Evolutionary conservation across 2,329 filamentous ascomycete species (phyloP).

Genomic region (Aspergillus sp.): DNA sequence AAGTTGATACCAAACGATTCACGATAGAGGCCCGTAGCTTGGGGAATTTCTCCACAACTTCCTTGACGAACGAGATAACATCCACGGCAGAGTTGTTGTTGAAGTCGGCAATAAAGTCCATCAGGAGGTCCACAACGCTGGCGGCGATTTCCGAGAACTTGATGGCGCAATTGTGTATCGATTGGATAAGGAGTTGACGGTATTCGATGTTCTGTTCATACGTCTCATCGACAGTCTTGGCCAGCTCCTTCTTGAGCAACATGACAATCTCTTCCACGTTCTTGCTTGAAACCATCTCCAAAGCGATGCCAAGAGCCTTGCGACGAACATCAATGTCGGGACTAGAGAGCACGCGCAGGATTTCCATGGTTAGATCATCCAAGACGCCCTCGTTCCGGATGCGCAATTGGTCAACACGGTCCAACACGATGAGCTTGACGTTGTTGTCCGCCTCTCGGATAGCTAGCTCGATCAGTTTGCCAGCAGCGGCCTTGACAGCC

Average conservation of each 20-base stretch:
- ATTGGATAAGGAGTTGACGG: conserved; percentile 88
- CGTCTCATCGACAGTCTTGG: conserved; percentile 96
- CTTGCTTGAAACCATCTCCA: conserved; percentile 98
- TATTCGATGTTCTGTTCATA: conserved; percentile 98
- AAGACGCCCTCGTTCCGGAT: conserved; percentile 84
- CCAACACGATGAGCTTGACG: conserved; percentile 95
- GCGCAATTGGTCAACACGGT: conserved; percentile 81
- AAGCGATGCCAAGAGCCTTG: conserved; percentile 80
- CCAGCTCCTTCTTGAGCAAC: conserved; percentile 91
- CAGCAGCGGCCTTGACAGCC: conserved; percentile 90
- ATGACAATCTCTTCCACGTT: conserved; percentile 97
- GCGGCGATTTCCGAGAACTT: conserved; percentile 98
- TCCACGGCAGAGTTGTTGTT: conserved; percentile 96
- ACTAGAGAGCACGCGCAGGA: conserved; percentile 86
- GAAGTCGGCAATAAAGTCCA: conserved; percentile 99
- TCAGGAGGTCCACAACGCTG: conserved; percentile 90
- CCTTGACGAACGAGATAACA: conserved; percentile 97
- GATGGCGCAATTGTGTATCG: conserved; percentile 97
- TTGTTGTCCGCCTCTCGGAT: conserved; percentile 99
- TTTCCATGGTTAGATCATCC: conserved; percentile 94
- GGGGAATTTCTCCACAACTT: conserved; percentile 97
- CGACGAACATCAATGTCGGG: conserved; percentile 92
- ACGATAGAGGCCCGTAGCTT: conserved; percentile 81
- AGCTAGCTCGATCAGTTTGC: conserved; percentile 92
- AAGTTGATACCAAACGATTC: conserved; percentile 76